These are phyloP conservation scores for Eucalyptus albens DNA, from an alignment of 345 rosid genomes.

Conservation along the genomic window DNA sequence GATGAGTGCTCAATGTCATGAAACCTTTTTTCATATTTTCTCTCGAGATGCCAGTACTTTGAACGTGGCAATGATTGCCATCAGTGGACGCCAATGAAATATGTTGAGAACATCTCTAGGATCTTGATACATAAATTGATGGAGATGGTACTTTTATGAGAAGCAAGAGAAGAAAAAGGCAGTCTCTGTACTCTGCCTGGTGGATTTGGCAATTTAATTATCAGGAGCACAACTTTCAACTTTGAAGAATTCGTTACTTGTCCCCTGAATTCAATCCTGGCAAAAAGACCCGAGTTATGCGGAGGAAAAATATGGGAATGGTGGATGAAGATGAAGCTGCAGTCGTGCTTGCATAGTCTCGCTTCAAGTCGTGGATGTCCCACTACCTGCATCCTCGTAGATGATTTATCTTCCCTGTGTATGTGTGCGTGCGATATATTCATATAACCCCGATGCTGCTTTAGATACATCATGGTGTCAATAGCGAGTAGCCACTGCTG, in stretches of 20 bases:
- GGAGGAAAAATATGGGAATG: conserved; percentile 82
- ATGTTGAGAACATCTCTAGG: background rate
- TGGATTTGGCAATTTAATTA: background rate
- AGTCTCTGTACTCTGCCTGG: background rate
- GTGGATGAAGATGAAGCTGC: conserved; percentile 74
- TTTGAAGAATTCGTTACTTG: background rate
- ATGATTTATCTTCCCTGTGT: background rate
- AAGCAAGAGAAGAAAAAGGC: background rate
- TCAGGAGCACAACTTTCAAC: background rate
- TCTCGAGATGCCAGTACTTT: background rate
- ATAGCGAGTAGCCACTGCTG: background rate
- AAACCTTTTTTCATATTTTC: background rate
- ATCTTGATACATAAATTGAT: background rate
- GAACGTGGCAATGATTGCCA: background rate
- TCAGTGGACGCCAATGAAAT: background rate
- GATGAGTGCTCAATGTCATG: background rate
- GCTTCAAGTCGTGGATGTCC: conserved; percentile 73
- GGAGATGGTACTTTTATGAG: background rate
- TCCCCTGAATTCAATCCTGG: background rate
- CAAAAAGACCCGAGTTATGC: conserved; percentile 7
- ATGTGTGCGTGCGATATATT: background rate
- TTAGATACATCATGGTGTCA: background rate
- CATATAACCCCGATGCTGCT: background rate
- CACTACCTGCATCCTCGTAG: conserved; percentile 22
- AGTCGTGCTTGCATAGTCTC: conserved; percentile 78